A percentile compares a stretch with the other conserved stretches of the same genome.
These are phyloP conservation scores for Tetrapyrgos nigripes DNA, from an alignment of 1,284 basidiomycete genomes.

Conservation along the genomic window DNA sequence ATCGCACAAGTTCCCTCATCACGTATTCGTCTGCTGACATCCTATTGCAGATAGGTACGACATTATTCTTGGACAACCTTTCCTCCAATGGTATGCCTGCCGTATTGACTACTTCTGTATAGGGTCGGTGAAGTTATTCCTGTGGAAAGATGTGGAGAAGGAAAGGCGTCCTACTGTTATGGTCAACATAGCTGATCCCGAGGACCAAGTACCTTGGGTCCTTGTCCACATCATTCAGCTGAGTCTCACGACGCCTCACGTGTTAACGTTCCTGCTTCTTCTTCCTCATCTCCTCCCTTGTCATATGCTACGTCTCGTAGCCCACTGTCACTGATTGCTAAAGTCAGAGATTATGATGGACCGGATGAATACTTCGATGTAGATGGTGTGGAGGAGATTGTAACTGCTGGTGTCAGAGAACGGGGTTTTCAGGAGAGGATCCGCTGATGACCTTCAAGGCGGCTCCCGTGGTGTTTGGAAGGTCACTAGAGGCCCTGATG, in stretches of 20 bases:
- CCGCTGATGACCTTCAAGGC: constrained; percentile 13
- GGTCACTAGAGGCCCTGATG: constrained; percentile 21
- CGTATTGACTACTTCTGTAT: constrained; percentile 24
- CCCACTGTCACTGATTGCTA: too few relatives aligned
- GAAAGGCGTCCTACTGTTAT: neutral
- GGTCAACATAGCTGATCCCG: constrained; percentile 17
- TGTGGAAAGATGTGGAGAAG: constrained; percentile 27
- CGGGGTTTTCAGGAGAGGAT: constrained; percentile 18
- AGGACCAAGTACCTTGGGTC: constrained; percentile 6
- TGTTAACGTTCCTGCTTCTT: too few relatives aligned
- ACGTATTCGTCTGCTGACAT: constrained; percentile 30
- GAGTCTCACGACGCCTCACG: too few relatives aligned
- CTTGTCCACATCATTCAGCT: neutral
- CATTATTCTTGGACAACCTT: constrained; percentile 37
- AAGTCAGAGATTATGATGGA: too few relatives aligned
- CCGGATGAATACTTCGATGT: too few relatives aligned
- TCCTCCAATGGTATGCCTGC: constrained; percentile 31
- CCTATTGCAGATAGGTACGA: constrained; percentile 21
- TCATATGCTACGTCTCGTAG: too few relatives aligned
- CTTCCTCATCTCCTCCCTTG: too few relatives aligned
- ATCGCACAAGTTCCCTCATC: constrained; percentile 33
- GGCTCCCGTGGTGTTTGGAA: constrained; percentile 20
- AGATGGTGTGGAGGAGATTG: constrained; percentile 15
- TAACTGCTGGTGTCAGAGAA: constrained; percentile 14
- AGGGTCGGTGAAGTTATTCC: constrained; percentile 16